A percentile compares a stretch with the other conserved stretches of the same genome.
Conservation (phyloP, 1,284 basidiomycete species). For the Mycena citricolor region DNA sequence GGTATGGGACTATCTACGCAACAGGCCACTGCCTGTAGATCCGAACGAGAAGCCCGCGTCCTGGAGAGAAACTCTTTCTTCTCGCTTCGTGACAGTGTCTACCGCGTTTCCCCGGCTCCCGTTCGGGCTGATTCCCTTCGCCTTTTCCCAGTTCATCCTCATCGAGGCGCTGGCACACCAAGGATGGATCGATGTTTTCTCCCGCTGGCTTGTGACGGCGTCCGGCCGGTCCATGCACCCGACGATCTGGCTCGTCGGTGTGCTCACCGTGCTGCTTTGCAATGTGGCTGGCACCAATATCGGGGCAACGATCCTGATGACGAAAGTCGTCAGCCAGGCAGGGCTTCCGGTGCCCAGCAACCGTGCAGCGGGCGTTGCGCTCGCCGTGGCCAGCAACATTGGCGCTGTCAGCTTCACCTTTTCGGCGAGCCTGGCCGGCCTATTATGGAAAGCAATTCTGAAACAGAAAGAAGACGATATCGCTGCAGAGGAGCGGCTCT, state of each 20-base stretch:
- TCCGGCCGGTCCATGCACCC: conserved; percentile 36
- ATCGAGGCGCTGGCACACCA: conserved; percentile 82
- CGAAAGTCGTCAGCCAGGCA: conserved; percentile 45
- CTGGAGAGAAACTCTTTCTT: conserved; percentile 14
- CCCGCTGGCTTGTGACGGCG: conserved; percentile 62
- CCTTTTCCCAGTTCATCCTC: conserved; percentile 94
- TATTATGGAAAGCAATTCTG: conserved; percentile 85
- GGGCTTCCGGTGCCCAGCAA: conserved; percentile 31
- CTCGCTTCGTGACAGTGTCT: conserved; percentile 73
- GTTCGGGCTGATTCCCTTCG: conserved; percentile 85
- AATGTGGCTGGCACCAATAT: conserved; percentile 95
- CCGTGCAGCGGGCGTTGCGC: conserved; percentile 45
- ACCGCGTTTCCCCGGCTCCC: conserved; percentile 74
- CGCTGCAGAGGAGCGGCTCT: too few relatives aligned
- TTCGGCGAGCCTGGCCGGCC: conserved; percentile 85
- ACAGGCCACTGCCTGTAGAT: conserved; percentile 18
- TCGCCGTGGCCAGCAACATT: conserved; percentile 77
- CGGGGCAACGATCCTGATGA: conserved; percentile 90
- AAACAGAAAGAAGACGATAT: conserved; percentile 76
- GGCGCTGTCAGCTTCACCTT: conserved; percentile 93
- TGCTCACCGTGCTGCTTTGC: conserved; percentile 75
- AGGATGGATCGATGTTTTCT: conserved; percentile 93
- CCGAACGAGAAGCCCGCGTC: neutral
- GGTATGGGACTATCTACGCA: conserved; percentile 48
- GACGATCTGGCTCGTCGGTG: conserved; percentile 55